phyloP scores from a whole-genome alignment of 1,139 yeast genomes.

The Geotrichum bryndzae region DNA sequence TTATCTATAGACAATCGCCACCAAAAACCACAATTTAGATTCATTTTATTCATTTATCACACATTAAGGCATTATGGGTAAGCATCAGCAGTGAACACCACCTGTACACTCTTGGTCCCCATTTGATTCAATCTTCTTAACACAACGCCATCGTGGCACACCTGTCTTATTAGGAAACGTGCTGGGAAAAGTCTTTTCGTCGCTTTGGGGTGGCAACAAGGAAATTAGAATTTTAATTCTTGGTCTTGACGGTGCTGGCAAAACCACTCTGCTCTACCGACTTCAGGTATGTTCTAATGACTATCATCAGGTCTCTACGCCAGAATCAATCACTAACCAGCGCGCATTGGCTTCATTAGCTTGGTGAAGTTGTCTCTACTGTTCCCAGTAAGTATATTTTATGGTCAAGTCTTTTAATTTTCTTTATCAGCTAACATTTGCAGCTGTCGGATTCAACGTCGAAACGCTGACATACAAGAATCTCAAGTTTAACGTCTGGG shows the following conservation, averaged over 20 bases:
- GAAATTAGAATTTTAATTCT: constrained; percentile 87
- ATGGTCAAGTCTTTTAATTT: not conserved
- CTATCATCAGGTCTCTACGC: not conserved
- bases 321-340: not conserved
- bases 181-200: constrained; percentile 75
- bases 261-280: constrained; percentile 88
- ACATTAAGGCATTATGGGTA: not conserved
- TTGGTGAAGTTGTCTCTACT: constrained; percentile 91
- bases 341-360: constrained; percentile 23
- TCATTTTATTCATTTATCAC: not conserved
- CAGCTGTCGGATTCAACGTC: constrained; percentile 89
- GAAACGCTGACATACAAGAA: constrained; percentile 89
- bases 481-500: constrained; percentile 83
- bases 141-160: not conserved
- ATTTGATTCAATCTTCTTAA: not conserved
- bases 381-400: constrained; percentile 52
- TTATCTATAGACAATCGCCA: not conserved
- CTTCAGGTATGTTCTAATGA: constrained; percentile 46
- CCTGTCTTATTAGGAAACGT: constrained; percentile 12
- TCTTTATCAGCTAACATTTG: constrained; percentile 6
- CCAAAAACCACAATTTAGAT: no score
- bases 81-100: not conserved
- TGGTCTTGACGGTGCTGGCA: constrained; percentile 97
- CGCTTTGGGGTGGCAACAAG: constrained; percentile 83
- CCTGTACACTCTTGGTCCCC: not conserved